Conservation (phyloP, 225 moss, liverwort and hornwort species). For the Lunularia cruciata region DNA sequence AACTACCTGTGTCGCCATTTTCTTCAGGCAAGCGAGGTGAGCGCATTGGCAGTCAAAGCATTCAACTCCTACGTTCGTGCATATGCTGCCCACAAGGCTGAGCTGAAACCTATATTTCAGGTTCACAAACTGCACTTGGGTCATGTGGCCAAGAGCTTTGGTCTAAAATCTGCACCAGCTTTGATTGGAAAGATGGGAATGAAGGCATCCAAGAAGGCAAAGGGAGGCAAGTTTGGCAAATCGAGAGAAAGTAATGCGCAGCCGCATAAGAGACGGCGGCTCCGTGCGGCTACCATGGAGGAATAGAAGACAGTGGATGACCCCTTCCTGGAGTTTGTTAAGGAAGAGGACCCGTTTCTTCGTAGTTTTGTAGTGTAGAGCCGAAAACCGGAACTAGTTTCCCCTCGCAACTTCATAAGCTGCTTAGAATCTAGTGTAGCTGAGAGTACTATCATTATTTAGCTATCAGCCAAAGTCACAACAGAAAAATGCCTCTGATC, state of each 20-base stretch:
- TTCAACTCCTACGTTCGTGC: constrained; percentile 94
- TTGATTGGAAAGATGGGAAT: constrained; percentile 63
- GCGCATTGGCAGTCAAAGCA: constrained; percentile 76
- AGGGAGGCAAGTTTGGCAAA: constrained; percentile 42
- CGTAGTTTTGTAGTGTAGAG: constrained; percentile 8
- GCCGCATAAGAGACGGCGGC: constrained; percentile 57
- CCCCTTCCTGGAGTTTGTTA: background rate
- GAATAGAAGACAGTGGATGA: constrained; percentile 38
- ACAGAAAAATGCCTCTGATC: too few relatives aligned
- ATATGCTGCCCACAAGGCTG: constrained; percentile 90
- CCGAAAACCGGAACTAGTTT: background rate
- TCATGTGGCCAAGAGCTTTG: constrained; percentile 98
- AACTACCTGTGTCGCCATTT: background rate
- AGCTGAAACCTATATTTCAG: constrained; percentile 88
- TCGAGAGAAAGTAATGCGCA: constrained; percentile 45
- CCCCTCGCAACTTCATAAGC: background rate
- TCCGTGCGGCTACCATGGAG: constrained; percentile 54
- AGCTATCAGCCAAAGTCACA: too few relatives aligned
- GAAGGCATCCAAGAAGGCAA: constrained; percentile 58
- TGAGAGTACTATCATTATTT: too few relatives aligned
- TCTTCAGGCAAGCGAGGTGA: constrained; percentile 50
- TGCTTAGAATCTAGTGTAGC: background rate
- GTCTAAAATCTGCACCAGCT: constrained; percentile 77
- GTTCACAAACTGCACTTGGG: constrained; percentile 92
- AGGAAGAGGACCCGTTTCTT: background rate